A percentile compares a stretch with the other conserved stretches of the same genome.
These are phyloP conservation scores for Aspergillus alliaceus DNA, from an alignment of 2,329 filamentous ascomycete genomes.

Conservation along the genomic window DNA sequence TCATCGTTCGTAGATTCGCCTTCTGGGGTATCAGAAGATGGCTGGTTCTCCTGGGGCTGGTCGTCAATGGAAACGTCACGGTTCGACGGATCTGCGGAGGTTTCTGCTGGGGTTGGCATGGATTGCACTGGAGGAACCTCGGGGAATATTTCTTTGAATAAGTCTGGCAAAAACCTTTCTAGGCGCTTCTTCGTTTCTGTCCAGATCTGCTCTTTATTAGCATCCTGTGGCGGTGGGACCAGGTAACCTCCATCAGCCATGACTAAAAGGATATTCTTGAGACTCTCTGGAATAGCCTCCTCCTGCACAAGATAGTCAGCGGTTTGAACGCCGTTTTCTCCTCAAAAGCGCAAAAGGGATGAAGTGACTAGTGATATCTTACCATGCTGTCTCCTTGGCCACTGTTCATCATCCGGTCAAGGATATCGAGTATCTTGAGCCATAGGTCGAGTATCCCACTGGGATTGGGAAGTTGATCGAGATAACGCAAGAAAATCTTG, in stretches of 20 bases:
- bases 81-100: conserved; percentile 17
- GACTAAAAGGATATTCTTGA: conserved; percentile 95
- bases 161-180: conserved; percentile 59
- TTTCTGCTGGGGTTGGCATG: conserved; percentile 12
- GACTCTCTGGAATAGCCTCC: conserved; percentile 89
- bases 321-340: neutral
- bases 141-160: conserved; percentile 62
- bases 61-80: conserved; percentile 14
- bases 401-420: conserved; percentile 95
- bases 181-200: conserved; percentile 61
- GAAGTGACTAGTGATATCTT: conserved; percentile 41
- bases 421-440: conserved; percentile 87
- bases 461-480: conserved; percentile 80
- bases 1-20: neutral
- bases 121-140: conserved; percentile 24
- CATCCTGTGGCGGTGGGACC: conserved; percentile 61
- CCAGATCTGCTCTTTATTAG: conserved; percentile 58
- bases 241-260: conserved; percentile 90
- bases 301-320: conserved; percentile 55
- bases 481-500: conserved; percentile 93
- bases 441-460: conserved; percentile 89
- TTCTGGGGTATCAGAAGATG: neutral
- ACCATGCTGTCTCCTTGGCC: conserved; percentile 87
- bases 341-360: conserved; percentile 8
- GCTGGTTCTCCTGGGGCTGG: conserved; percentile 5